These are phyloP conservation scores for Cicer yamashitae DNA, from an alignment of 306 rosid species.

Conservation along the genomic window DNA sequence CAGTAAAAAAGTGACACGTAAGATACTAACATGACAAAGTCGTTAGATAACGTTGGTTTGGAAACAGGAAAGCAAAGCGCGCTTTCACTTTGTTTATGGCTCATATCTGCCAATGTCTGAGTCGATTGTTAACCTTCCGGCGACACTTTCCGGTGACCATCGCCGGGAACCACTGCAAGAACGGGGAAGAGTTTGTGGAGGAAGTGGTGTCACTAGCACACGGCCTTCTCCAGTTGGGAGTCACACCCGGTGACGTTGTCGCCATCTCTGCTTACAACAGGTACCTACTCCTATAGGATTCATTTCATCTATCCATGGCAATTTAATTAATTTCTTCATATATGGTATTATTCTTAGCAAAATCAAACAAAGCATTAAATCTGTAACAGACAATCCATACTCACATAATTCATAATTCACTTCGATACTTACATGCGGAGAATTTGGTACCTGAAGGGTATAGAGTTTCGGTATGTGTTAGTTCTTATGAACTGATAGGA, in stretches of 20 bases:
- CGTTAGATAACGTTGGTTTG: not conserved
- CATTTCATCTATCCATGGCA: not conserved
- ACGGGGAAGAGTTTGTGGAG: constrained; percentile 62
- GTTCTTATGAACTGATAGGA: too few species aligned
- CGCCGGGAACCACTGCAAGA: constrained; percentile 54
- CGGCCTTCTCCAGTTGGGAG: constrained; percentile 64
- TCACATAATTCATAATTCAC: too few species aligned
- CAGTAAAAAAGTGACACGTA: constrained; percentile 25
- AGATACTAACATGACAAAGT: not conserved
- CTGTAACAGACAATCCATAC: too few species aligned
- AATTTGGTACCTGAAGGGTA: too few species aligned
- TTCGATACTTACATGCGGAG: too few species aligned
- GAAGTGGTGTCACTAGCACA: constrained; percentile 63
- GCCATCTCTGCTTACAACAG: constrained; percentile 86
- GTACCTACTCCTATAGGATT: constrained; percentile 39
- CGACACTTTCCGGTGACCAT: constrained; percentile 51
- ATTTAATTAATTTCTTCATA: not conserved
- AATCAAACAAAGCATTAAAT: too few species aligned
- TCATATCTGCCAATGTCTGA: constrained; percentile 87
- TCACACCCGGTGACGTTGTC: constrained; percentile 68
- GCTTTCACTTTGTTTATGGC: constrained; percentile 48
- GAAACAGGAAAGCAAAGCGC: not conserved
- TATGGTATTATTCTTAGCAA: too few species aligned
- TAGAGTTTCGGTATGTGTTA: too few species aligned
- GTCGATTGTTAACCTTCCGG: constrained; percentile 53